Evolutionary conservation across 2,329 filamentous ascomycete genomes (phyloP).

Genomic region (Pyrenophora teres): DNA sequence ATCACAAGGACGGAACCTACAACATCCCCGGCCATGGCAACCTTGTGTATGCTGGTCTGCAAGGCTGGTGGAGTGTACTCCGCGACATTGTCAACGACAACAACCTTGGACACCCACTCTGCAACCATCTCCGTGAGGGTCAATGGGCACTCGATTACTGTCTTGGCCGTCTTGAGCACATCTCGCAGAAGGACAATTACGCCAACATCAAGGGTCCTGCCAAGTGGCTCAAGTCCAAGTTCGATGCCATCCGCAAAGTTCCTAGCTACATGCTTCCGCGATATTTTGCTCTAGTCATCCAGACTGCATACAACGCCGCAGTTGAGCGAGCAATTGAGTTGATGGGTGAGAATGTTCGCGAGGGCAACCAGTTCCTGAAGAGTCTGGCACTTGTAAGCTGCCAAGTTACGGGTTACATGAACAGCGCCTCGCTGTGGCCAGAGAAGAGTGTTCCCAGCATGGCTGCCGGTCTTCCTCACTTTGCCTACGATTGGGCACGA

Average conservation of each 20-base stretch:
- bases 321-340: conserved; percentile 77
- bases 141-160: conserved; percentile 94
- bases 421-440: conserved; percentile 89
- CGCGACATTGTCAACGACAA: conserved; percentile 85
- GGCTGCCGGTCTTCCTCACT: conserved; percentile 92
- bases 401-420: conserved; percentile 86
- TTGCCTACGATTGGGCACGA: conserved; percentile 89
- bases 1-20: conserved; percentile 84
- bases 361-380: conserved; percentile 87
- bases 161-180: conserved; percentile 74
- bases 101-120: conserved; percentile 89
- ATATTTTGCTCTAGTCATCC: conserved; percentile 88
- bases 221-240: conserved; percentile 80
- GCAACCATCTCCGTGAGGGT: conserved; percentile 87
- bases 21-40: conserved; percentile 81
- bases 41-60: conserved; percentile 92
- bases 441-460: conserved; percentile 82
- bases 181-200: conserved; percentile 67
- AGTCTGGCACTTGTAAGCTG: conserved; percentile 88
- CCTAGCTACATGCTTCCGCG: conserved; percentile 89
- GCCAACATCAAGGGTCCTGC: conserved; percentile 67
- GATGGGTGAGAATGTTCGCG: conserved; percentile 75
- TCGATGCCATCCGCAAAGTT: conserved; percentile 81
- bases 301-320: conserved; percentile 84
- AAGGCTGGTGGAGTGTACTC: conserved; percentile 96